Percentiles rank a stretch among this genome's conserved stretches.
Conservation (phyloP, 352 stramenopile genomes). For the Phytopythium montanum region DNA sequence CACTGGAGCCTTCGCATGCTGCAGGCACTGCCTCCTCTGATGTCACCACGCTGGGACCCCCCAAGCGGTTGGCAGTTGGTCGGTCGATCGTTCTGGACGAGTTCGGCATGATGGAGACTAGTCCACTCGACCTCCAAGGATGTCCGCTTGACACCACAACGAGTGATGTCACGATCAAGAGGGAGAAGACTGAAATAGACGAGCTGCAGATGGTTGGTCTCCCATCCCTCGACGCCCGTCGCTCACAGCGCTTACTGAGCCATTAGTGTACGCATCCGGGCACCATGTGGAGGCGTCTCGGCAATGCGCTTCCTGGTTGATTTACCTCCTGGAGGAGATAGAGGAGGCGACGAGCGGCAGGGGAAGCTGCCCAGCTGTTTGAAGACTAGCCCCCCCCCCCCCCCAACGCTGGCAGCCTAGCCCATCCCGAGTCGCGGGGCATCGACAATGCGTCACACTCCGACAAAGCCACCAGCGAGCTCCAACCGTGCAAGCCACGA, state of each 20-base stretch:
- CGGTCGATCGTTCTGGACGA: no score
- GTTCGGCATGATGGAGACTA: no score
- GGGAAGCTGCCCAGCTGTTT: background rate
- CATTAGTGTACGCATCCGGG: background rate
- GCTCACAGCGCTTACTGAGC: background rate
- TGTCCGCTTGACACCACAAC: no score
- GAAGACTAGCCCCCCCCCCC: background rate
- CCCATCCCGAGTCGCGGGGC: background rate
- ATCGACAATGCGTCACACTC: background rate
- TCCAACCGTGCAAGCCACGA: background rate
- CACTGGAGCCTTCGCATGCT: no score
- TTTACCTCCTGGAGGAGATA: background rate
- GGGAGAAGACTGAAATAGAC: background rate
- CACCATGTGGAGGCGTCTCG: background rate
- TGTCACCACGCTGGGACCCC: no score
- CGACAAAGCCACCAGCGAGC: background rate
- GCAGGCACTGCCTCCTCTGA: no score
- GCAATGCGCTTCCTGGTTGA: conserved; percentile 3
- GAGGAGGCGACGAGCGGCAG: background rate
- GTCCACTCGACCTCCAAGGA: no score
- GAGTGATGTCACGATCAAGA: background rate
- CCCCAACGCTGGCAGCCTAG: background rate
- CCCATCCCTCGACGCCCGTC: background rate
- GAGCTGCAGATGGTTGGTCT: background rate
- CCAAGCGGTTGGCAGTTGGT: no score